A percentile compares a stretch with the other conserved stretches of the same genome.
phyloP scores from a whole-genome alignment of 2,329 filamentous ascomycete species.

The Cordyceps pruinosa region DNA sequence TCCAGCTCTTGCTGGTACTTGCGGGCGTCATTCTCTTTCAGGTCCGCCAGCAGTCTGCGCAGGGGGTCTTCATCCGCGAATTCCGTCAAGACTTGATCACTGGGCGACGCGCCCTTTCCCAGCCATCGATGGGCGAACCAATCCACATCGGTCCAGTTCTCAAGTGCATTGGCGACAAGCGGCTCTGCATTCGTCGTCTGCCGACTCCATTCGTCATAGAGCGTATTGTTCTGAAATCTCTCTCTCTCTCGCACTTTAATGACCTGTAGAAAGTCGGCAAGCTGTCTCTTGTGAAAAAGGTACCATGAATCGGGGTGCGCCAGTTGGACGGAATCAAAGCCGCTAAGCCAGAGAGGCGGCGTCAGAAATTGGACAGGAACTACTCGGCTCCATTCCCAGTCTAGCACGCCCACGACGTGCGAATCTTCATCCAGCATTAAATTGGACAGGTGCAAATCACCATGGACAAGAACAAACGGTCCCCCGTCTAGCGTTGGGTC shows the following conservation, averaged over 20 bases:
- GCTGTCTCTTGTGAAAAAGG: neutral
- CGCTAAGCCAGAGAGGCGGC: slow-evolving; percentile 14
- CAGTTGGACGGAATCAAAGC: neutral
- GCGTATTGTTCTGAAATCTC: neutral
- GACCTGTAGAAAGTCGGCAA: neutral
- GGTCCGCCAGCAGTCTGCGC: too few species aligned
- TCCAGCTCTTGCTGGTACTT: too few species aligned
- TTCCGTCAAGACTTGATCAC: too few species aligned
- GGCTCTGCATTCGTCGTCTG: neutral
- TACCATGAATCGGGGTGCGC: neutral
- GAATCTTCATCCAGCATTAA: slow-evolving; percentile 12
- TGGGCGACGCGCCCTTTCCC: too few species aligned
- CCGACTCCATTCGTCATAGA: neutral
- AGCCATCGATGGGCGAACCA: neutral
- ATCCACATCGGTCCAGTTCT: neutral
- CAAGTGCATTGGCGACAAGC: neutral
- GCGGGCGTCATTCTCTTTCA: too few species aligned
- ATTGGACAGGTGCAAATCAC: slow-evolving; percentile 14
- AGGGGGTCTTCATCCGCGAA: too few species aligned
- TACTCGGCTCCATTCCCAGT: slow-evolving; percentile 17
- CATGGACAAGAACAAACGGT: slow-evolving; percentile 15
- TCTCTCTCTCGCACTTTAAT: neutral
- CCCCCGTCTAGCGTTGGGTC: slow-evolving; percentile 8
- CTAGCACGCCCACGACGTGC: slow-evolving; percentile 11
- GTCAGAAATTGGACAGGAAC: slow-evolving; percentile 14